Base-by-base conservation (phyloP, 1,284 basidiomycete species). In the Sphaerobolus stellatus region DNA sequence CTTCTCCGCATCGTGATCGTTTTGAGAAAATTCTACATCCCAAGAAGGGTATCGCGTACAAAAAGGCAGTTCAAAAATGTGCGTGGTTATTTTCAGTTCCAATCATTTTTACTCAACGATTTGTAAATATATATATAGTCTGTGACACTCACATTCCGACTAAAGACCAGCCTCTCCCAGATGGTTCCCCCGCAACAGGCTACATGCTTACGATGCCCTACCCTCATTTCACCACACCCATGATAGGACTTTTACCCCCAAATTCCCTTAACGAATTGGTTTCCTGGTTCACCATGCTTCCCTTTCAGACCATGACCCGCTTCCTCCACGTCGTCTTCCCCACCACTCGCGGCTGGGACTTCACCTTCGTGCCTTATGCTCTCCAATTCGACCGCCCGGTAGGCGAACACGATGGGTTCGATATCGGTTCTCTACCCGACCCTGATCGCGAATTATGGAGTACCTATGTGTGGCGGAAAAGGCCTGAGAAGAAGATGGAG, bases 301-400 rank as follows among this genome's bases (percentile, higher is more conserved):
- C 84, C 4, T 66, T 88, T 20, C 73, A 76, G 62, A 85, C 81
- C 9, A 72, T 74, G 3, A 77, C 81, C 57, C 76, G 80, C 22
- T 66, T 78, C 18, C 61, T 86, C 54, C 82, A 83, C 59, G 66
- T 81, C 14, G 56, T 77, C 18, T 75, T 74, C 54, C 74, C 76
- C 2, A 64, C 74, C 24, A 75, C 74, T 2, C 56, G 50, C 2
- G 53, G 68, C 18, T 82, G 79, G 76, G 67, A 61, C 36, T 79
- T 84, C 58, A 58, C 66, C 52, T n/a, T 24, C 33, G 27, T 62
- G 67, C 5, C 59, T 68, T n/a, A 64, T 66, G 41, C n/a, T n/a
- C n/a, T n/a, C n/a, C n/a, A n/a, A n/a, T n/a, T n/a, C n/a, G n/a
- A n/a, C n/a, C n/a, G n/a, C n/a, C n/a, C n/a, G n/a, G n/a, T n/a